Conservation (phyloP, 371 early-diverging fungal genomes). For the Mortierella polycephala region DNA sequence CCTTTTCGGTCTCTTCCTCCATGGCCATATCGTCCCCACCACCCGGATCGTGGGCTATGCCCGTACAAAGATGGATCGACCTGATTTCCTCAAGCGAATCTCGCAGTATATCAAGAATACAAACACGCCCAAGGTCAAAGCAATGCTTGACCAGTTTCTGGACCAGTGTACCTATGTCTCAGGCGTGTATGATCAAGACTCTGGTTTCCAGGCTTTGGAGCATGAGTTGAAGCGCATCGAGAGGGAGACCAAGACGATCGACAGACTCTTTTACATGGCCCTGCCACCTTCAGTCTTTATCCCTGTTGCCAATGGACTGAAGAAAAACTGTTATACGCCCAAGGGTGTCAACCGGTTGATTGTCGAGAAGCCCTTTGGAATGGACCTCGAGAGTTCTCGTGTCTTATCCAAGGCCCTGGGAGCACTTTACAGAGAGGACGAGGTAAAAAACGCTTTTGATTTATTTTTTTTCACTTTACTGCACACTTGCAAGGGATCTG, state of each 20-base stretch:
- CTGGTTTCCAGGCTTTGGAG: conserved; percentile 71
- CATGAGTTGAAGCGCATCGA: conserved; percentile 65
- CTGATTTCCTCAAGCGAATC: conserved; percentile 85
- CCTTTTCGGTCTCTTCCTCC: conserved; percentile 84
- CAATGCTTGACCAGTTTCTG: conserved; percentile 74
- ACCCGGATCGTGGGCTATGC: conserved; percentile 95
- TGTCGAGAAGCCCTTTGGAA: conserved; percentile 99
- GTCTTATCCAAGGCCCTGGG: conserved; percentile 77
- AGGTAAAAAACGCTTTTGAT: conserved; percentile 61
- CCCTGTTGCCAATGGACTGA: conserved; percentile 82
- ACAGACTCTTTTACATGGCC: conserved; percentile 95
- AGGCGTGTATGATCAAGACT: conserved; percentile 89
- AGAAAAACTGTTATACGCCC: conserved; percentile 70
- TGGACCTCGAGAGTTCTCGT: conserved; percentile 83
- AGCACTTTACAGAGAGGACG: conserved; percentile 82
- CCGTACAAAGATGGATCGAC: conserved; percentile 83
- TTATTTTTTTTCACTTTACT: too few species aligned
- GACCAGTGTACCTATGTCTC: conserved; percentile 78
- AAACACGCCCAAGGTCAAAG: conserved; percentile 35
- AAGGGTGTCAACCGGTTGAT: conserved; percentile 82
- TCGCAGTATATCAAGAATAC: conserved; percentile 78
- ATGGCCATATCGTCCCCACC: conserved; percentile 81
- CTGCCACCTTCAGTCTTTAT: conserved; percentile 96
- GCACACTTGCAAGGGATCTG: too few species aligned
- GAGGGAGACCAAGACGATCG: conserved; percentile 60